These are phyloP conservation scores for Leccinum holopus DNA, from an alignment of 1,284 basidiomycete species.

Conservation along the genomic window DNA sequence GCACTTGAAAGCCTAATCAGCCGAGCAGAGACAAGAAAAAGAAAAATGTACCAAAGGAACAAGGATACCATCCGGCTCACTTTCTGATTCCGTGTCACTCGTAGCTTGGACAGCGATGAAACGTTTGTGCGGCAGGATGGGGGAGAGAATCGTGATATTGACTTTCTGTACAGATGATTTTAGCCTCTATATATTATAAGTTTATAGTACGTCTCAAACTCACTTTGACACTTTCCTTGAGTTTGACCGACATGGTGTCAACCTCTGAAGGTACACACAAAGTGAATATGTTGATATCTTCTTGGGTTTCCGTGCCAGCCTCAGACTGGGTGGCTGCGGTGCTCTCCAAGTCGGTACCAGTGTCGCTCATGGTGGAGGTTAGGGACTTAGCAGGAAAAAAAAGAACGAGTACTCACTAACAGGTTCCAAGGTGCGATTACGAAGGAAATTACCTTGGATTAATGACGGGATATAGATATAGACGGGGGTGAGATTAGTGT, in stretches of 20 bases:
- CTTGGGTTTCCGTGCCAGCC: not conserved
- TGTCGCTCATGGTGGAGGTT: not conserved
- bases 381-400: not conserved
- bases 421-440: too few species aligned
- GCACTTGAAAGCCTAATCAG: too few species aligned
- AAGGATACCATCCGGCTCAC: too few species aligned
- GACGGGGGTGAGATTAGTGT: too few species aligned
- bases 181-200: not conserved
- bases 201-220: not conserved
- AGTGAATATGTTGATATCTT: not conserved
- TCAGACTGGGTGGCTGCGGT: not conserved
- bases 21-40: too few species aligned
- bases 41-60: too few species aligned
- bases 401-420: not conserved
- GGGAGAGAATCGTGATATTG: not conserved
- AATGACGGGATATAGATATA: too few species aligned
- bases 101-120: too few species aligned
- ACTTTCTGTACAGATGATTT: not conserved
- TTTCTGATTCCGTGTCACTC: too few species aligned
- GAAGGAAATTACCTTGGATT: too few species aligned
- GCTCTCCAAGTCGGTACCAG: not conserved
- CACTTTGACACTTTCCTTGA: not conserved
- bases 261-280: not conserved
- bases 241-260: not conserved
- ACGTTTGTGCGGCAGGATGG: not conserved